A percentile compares a stretch with the other conserved stretches of the same genome.
phyloP scores from a whole-genome alignment of 805 yeast species.

The Hanseniaspora mollemarum region DNA sequence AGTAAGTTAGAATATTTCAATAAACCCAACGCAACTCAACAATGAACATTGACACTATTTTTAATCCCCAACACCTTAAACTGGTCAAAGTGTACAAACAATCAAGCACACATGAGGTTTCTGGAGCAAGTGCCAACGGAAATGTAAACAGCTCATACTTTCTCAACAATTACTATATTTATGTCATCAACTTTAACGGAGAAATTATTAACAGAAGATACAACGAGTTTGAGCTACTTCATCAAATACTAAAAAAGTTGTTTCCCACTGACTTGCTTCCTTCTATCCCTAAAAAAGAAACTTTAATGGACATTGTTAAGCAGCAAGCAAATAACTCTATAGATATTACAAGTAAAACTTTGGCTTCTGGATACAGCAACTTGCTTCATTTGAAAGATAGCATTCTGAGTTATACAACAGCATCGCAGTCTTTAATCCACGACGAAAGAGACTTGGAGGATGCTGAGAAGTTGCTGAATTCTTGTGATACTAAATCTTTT shows the following conservation, averaged over 20 bases:
- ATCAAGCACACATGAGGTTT: constrained; percentile 21
- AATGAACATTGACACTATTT: neutral
- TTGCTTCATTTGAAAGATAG: constrained; percentile 6
- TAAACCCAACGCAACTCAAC: no score
- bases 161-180: constrained; percentile 40
- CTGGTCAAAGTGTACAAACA: neutral
- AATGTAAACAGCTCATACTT: constrained; percentile 20
- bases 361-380: constrained; percentile 5
- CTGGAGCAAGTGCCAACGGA: constrained; percentile 23
- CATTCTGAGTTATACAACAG: neutral
- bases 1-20: no score
- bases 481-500: no score
- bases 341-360: constrained; percentile 8
- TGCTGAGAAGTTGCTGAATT: neutral
- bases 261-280: constrained; percentile 80
- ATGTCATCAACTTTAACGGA: constrained; percentile 53
- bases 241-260: constrained; percentile 54
- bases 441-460: neutral
- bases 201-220: constrained; percentile 63
- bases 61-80: neutral
- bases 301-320: constrained; percentile 20
- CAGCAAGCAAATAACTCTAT: constrained; percentile 15
- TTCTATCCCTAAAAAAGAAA: constrained; percentile 83
- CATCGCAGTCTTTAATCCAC: neutral
- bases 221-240: constrained; percentile 78